Percentiles rank a stretch among this genome's conserved stretches.
These are phyloP conservation scores for Globisporangium yorkense DNA, from an alignment of 352 stramenopile genomes.

Conservation along the genomic window DNA sequence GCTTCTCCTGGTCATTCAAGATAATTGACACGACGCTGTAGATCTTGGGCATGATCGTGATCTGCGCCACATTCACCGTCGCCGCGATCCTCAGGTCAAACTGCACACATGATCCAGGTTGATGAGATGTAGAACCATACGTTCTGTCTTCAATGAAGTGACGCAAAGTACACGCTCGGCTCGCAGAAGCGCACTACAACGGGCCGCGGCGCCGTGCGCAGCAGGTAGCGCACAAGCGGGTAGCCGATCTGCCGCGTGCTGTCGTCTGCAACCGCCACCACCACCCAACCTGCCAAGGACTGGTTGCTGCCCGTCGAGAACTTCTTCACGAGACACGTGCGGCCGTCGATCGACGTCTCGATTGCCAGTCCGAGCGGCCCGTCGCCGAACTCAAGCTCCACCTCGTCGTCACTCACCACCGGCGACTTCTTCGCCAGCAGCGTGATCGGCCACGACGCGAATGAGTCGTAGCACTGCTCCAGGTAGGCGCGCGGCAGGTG, in stretches of 20 bases:
- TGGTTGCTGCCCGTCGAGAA: conserved; percentile 19
- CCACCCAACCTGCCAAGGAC: conserved; percentile 45
- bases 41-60: conserved; percentile 89
- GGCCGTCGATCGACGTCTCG: conserved; percentile 71
- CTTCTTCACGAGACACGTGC: conserved; percentile 58
- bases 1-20: conserved; percentile 93
- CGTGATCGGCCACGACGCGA: conserved; percentile 48
- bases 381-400: conserved; percentile 63
- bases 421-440: conserved; percentile 44
- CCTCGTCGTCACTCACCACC: conserved; percentile 28
- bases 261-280: conserved; percentile 67
- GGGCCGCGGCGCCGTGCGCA: conserved; percentile 57
- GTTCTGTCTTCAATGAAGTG: conserved; percentile 15
- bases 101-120: background rate
- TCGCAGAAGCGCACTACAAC: conserved; percentile 73
- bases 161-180: conserved; percentile 72
- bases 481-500: conserved; percentile 44
- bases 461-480: conserved; percentile 58
- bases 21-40: conserved; percentile 85
- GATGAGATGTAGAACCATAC: background rate
- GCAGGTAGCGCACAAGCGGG: conserved; percentile 53
- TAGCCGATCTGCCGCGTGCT: conserved; percentile 67
- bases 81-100: conserved; percentile 61
- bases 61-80: conserved; percentile 42
- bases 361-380: conserved; percentile 58